Percentiles rank a stretch among this genome's conserved stretches.
These are phyloP conservation scores for Aspergillus eucalypticola DNA, from an alignment of 2,329 filamentous ascomycete genomes.

Conservation along the genomic window DNA sequence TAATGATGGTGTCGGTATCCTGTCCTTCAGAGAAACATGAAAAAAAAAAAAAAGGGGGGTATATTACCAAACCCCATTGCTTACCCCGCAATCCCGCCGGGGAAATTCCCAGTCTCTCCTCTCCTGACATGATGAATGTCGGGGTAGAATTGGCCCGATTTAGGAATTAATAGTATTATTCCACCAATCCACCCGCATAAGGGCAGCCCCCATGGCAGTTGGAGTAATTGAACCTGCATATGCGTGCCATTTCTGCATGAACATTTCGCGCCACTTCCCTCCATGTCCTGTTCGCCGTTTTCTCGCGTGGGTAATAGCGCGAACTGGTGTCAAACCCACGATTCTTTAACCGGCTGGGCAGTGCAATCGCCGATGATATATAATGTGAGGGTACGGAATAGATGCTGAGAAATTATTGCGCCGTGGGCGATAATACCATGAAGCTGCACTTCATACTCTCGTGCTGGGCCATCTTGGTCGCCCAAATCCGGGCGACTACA, in stretches of 20 bases:
- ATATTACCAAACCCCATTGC: neutral
- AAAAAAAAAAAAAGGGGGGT: neutral
- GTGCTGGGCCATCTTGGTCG: neutral
- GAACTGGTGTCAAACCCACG: neutral
- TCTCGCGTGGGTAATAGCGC: neutral
- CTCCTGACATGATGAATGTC: neutral
- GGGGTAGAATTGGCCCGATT: neutral
- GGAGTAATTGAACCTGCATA: neutral
- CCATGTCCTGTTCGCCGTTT: neutral
- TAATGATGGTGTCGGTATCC: no score
- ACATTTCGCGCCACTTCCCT: neutral
- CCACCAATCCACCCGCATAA: neutral
- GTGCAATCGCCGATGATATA: neutral
- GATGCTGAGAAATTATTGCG: no score
- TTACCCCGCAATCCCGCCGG: slow-evolving; percentile 3
- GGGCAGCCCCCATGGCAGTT: neutral
- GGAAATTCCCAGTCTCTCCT: neutral
- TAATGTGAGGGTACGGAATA: no score
- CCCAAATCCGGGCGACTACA: neutral
- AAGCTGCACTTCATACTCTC: neutral
- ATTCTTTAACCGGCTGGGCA: neutral
- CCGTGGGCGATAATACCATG: neutral
- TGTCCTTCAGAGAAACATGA: neutral
- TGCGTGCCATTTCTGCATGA: neutral
- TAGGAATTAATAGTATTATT: neutral